Evolutionary conservation across 1,284 basidiomycete species (phyloP).

Genomic region (Kwoniella shivajii): DNA sequence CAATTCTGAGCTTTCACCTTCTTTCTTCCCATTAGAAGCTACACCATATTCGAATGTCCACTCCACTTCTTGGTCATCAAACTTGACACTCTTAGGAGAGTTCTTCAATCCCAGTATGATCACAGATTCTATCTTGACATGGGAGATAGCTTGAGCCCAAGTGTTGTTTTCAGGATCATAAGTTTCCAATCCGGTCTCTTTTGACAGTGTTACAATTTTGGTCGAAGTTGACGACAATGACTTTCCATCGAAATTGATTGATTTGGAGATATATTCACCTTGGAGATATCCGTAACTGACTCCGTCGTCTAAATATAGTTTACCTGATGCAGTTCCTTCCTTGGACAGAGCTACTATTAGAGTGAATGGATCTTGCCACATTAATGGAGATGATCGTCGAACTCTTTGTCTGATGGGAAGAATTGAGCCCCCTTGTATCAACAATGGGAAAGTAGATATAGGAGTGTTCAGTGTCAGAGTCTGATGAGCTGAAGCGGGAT

Average conservation of each 20-base stretch:
- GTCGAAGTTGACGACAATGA: constrained; percentile 13
- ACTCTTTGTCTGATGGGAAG: constrained; percentile 83
- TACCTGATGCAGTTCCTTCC: constrained; percentile 68
- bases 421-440: constrained; percentile 91
- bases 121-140: constrained; percentile 77
- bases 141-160: constrained; percentile 66
- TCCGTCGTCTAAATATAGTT: constrained; percentile 95
- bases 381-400: constrained; percentile 79
- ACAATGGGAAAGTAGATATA: constrained; percentile 77
- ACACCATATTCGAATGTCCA: constrained; percentile 64
- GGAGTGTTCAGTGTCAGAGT: constrained; percentile 73
- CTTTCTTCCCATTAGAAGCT: constrained; percentile 60
- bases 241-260: constrained; percentile 65
- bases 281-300: constrained; percentile 75
- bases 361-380: constrained; percentile 92
- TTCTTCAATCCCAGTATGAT: constrained; percentile 71
- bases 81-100: neutral
- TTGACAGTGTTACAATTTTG: constrained; percentile 36
- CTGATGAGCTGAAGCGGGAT: constrained; percentile 67
- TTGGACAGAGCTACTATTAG: constrained; percentile 79
- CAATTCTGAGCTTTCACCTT: constrained; percentile 65
- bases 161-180: constrained; percentile 59
- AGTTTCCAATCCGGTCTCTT: constrained; percentile 48
- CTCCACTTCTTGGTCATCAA: neutral
- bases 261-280: constrained; percentile 82